Evolutionary conservation across 768 basidiomycete species (phyloP), one percentile per base, ranked within the genome.

Genomic region (Naganishia antarctica): DNA sequence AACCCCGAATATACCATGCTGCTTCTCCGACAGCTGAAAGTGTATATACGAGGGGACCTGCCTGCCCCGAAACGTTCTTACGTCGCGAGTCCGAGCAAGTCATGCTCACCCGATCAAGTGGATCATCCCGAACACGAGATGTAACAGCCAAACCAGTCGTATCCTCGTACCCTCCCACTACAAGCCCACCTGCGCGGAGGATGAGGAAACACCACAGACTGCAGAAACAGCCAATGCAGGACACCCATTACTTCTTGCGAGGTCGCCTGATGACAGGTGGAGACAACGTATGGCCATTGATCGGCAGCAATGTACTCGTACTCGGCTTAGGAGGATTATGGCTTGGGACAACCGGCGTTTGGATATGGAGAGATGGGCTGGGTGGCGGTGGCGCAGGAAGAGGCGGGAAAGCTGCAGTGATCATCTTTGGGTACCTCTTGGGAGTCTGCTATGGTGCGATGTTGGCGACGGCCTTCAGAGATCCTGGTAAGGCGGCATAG

Each of bases 301-400:
- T 90, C 1, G 82, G 81, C 0, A 84, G 84, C 7, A 78, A 93
- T 51, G 73, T 76, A 0, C 60, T 94, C 23, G 79, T 87, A 28
- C 73, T 91, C 26, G 81, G 81, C 1, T 81, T 97, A 48, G 80
- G 88, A 1, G 90, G 86, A 0, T 77, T 88, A 9, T 99, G 90
- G 89, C 85, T 96, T 67, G 88, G 85, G 11, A 90, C 90, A 26
- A 92, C 91, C 0, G 87, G 86, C 48, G 85, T 87, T 18, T 94
- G 87, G 84, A 87, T 93, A 83, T 97, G 93, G 92, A 79, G 80
- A 40, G 80, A 91, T 69, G 81, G 85, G 64, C 51, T 71, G 25
- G 57, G 65, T 9, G 62, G 70, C 60, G 47, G 74, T 70, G 88
- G 89, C 51, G 83, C 86, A 6, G 86, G 84, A 4, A 83, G 86